phyloP scores from a whole-genome alignment of 2,329 filamentous ascomycete genomes.

The Talaromyces sp. region DNA sequence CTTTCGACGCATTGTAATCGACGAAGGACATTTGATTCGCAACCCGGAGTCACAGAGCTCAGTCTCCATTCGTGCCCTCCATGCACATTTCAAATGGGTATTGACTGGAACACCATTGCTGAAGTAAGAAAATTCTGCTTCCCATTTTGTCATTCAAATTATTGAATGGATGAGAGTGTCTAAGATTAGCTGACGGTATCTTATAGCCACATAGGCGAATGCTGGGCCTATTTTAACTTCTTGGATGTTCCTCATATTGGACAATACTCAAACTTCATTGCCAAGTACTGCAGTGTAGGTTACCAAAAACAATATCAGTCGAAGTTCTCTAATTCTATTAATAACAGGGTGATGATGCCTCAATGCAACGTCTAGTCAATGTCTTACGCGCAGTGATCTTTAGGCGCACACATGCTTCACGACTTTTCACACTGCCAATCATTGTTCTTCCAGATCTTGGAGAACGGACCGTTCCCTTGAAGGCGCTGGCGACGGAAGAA shows the following conservation, averaged over 20 bases:
- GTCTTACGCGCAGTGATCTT: constrained; percentile 43
- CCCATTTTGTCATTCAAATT: constrained; percentile 8
- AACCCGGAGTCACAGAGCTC: constrained; percentile 28
- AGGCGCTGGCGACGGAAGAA: constrained; percentile 22
- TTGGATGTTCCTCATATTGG: constrained; percentile 25
- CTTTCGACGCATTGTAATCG: constrained; percentile 35
- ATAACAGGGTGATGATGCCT: constrained; percentile 12
- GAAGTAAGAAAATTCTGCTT: constrained; percentile 22
- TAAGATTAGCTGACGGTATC: constrained; percentile 15
- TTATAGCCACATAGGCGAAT: constrained; percentile 26
- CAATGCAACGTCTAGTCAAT: constrained; percentile 20
- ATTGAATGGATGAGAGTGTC: not conserved
- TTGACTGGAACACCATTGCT: constrained; percentile 34
- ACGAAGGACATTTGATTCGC: constrained; percentile 34
- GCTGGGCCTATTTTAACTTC: constrained; percentile 35
- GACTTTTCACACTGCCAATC: constrained; percentile 48
- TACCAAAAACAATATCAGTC: constrained; percentile 4
- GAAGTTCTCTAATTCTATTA: not conserved
- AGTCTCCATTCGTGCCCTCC: constrained; percentile 29
- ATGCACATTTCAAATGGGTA: constrained; percentile 31
- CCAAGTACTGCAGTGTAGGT: constrained; percentile 20
- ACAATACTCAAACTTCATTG: constrained; percentile 17
- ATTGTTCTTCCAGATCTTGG: constrained; percentile 48
- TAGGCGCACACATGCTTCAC: constrained; percentile 50
- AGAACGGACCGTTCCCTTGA: constrained; percentile 36